Percentiles rank a stretch among this genome's conserved stretches.
These are phyloP conservation scores for Ceratobasidium papillatum DNA, from an alignment of 1,284 basidiomycete species.

Conservation along the genomic window DNA sequence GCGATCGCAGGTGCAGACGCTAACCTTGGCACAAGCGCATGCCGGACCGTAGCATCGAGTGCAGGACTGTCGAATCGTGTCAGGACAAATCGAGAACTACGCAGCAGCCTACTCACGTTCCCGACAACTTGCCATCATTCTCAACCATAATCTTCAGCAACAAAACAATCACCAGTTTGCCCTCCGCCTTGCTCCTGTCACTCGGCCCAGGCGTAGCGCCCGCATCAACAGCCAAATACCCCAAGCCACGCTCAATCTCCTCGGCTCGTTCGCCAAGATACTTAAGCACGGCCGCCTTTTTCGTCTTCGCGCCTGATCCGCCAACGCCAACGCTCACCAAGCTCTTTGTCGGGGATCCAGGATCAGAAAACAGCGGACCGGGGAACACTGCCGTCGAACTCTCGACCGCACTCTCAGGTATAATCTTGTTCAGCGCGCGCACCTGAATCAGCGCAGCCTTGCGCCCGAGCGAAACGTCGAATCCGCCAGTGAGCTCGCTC, in stretches of 20 bases:
- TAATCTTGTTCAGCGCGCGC: constrained; percentile 69
- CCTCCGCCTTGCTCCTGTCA: constrained; percentile 72
- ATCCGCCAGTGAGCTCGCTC: constrained; percentile 70
- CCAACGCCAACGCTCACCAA: constrained; percentile 72
- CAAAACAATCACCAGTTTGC: constrained; percentile 77
- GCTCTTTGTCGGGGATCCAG: constrained; percentile 67
- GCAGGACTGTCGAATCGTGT: constrained; percentile 61
- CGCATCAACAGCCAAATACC: constrained; percentile 64
- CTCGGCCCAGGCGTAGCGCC: constrained; percentile 51
- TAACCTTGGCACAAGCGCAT: constrained; percentile 70
- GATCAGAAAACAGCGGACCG: constrained; percentile 85
- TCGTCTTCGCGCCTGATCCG: constrained; percentile 65
- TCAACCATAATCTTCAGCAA: constrained; percentile 83
- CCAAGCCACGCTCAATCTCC: constrained; percentile 79
- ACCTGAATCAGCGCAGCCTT: constrained; percentile 75
- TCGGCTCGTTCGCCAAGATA: constrained; percentile 79
- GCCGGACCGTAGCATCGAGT: constrained; percentile 70
- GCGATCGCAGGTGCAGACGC: constrained; percentile 45
- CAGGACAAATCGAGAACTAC: neutral
- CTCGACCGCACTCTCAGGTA: constrained; percentile 73
- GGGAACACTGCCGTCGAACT: constrained; percentile 71
- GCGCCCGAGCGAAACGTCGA: constrained; percentile 79
- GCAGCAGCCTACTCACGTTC: constrained; percentile 65
- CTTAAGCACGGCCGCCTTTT: constrained; percentile 78
- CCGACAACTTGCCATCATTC: constrained; percentile 83